A percentile compares a stretch with the other conserved stretches of the same genome.
phyloP scores from a whole-genome alignment of 805 yeast genomes.

The Clavispora fructus region DNA sequence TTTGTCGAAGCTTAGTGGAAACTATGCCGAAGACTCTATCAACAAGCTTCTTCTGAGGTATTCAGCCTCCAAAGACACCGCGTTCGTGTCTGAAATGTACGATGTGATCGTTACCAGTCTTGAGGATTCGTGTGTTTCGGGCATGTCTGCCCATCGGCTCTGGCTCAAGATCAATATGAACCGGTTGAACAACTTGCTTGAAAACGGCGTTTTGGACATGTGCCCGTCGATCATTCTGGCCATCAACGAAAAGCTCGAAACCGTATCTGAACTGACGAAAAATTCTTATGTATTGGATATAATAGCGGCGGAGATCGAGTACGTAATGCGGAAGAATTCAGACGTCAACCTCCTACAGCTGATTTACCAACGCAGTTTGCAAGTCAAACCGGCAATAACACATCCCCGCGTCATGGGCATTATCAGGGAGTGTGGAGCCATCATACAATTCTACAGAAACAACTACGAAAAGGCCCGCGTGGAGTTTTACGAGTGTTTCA shows the following conservation, averaged over 20 bases:
- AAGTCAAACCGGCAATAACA: conserved; percentile 57
- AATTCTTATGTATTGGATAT: conserved; percentile 54
- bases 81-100: conserved; percentile 27
- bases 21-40: conserved; percentile 36
- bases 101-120: conserved; percentile 26
- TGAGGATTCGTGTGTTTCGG: conserved; percentile 13
- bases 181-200: conserved; percentile 33
- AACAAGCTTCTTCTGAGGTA: conserved; percentile 31
- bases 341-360: conserved; percentile 37
- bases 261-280: conserved; percentile 40
- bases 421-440: conserved; percentile 73
- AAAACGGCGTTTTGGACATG: conserved; percentile 23
- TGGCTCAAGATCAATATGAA: conserved; percentile 46
- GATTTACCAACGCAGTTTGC: conserved; percentile 40
- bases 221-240: conserved; percentile 30
- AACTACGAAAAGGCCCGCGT: conserved; percentile 57
- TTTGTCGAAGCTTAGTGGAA: conserved; percentile 24
- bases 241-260: conserved; percentile 34
- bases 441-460: conserved; percentile 54
- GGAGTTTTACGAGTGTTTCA: conserved; percentile 52
- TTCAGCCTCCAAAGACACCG: conserved; percentile 21
- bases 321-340: conserved; percentile 32
- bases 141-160: conserved; percentile 26
- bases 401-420: conserved; percentile 73
- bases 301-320: conserved; percentile 60